Evolutionary conservation across 2,329 filamentous ascomycete species (phyloP), one percentile per base, ranked within the genome.

Genomic region (Furcasterigmium furcatum): DNA sequence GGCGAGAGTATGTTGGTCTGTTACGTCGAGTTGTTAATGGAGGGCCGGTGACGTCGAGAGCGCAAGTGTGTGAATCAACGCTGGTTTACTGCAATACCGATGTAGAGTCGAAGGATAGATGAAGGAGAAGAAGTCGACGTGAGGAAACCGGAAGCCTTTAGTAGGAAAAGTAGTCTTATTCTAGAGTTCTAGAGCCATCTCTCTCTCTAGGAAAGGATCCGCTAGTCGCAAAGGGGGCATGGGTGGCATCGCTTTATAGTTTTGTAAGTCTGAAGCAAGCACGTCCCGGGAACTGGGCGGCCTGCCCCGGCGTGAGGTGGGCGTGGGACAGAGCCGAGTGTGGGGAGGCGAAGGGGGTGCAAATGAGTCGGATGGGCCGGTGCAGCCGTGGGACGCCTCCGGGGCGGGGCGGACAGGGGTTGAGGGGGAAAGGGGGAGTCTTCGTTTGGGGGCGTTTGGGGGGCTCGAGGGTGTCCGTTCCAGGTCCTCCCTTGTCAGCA

Each of bases 241-340:
- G 34, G 34, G 34, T 12, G n/a, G 34, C 34, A 19, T 36, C 19
- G 34, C 34, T 36, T 36, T 36, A 36, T 36, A 36, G 34, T 36
- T 36, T 36, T 36, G 34, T 19, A 19, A 36, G 34, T 36, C 34
- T 36, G 34, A 36, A 36, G 34, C 34, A 36, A 36, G 34, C 34
- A 36, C 34, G 34, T 36, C 34, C 34, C 34, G 18, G 34, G 34
- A 20, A 14, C 34, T 27, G 24, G 24, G 24, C 24, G 24, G 24
- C 12, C 24, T 27, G 7, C 24, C n/a, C 14, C 14, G 34, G 34
- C 34, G 34, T 36, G 34, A 19, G 34, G 34, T 19, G 34, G 34
- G 34, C n/a, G 34, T 36, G 34, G 34, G n/a, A 9, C 14, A 12
- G 30, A 16, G 30, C 16, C 30, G 30, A 32, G 14, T 32, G 30